Evolutionary conservation across 352 stramenopile genomes (phyloP).

Genomic region (Phytophthora pluvialis): DNA sequence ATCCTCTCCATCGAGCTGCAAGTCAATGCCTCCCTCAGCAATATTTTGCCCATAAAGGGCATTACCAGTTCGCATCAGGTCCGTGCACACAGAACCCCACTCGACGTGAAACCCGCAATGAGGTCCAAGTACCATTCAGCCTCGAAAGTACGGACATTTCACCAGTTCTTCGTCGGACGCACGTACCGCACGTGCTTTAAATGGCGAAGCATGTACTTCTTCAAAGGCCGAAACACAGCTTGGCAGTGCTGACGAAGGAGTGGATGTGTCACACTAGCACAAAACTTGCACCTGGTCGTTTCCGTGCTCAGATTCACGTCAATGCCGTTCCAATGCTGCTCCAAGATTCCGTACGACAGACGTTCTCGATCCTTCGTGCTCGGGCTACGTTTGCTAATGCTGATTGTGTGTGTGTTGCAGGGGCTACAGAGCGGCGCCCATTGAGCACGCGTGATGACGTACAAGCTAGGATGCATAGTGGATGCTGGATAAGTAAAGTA

Average conservation of each 20-base stretch:
- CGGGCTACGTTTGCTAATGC: too few species aligned
- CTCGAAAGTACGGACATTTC: background rate
- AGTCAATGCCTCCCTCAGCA: too few species aligned
- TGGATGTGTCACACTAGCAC: conserved; percentile 9
- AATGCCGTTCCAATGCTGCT: conserved; percentile 13
- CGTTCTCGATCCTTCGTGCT: conserved; percentile 20
- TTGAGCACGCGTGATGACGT: too few species aligned
- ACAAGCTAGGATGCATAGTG: too few species aligned
- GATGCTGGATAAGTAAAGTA: too few species aligned
- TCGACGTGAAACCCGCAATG: conserved; percentile 32
- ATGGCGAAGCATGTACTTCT: conserved; percentile 29
- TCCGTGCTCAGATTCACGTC: conserved; percentile 15
- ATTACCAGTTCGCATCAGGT: conserved; percentile 2
- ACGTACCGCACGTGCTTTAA: conserved; percentile 40
- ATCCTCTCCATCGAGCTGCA: too few species aligned
- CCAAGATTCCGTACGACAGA: conserved; percentile 27
- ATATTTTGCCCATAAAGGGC: too few species aligned
- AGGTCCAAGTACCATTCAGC: conserved; percentile 34
- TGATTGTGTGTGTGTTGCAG: too few species aligned
- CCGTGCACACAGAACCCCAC: conserved; percentile 34
- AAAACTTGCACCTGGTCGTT: conserved; percentile 21
- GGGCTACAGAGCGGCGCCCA: too few species aligned
- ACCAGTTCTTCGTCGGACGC: conserved; percentile 1
- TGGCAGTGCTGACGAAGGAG: conserved; percentile 30
- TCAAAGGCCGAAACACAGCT: conserved; percentile 32